Evolutionary conservation across 2,329 filamentous ascomycete species (phyloP).

Genomic region (Biscogniauxia mediterranea): DNA sequence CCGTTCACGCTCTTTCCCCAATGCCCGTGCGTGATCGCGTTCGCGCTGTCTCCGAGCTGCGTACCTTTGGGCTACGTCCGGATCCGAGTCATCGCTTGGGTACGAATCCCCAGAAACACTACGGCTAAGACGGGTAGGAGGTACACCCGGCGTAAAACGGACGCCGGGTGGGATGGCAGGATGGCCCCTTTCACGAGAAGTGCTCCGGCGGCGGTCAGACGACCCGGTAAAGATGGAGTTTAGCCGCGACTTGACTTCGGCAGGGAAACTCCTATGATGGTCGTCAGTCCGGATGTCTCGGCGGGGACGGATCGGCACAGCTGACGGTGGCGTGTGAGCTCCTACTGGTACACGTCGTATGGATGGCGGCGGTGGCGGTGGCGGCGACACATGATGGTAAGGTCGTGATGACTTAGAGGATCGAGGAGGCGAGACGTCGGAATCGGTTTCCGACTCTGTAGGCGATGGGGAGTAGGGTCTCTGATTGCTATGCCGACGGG

Average conservation of each 20-base stretch:
- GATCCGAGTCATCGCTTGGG: slow-evolving; percentile 29
- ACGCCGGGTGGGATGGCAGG: slow-evolving; percentile 12
- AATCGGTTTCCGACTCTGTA: slow-evolving; percentile 27
- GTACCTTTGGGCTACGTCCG: slow-evolving; percentile 24
- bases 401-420: slow-evolving; percentile 18
- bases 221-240: slow-evolving; percentile 27
- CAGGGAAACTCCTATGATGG: slow-evolving; percentile 25
- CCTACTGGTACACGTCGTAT: slow-evolving; percentile 24
- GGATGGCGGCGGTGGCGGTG: slow-evolving; percentile 20
- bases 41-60: slow-evolving; percentile 26
- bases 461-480: slow-evolving; percentile 21
- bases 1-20: slow-evolving; percentile 23
- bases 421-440: slow-evolving; percentile 17
- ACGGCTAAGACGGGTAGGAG: slow-evolving; percentile 24
- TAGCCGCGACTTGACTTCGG: slow-evolving; percentile 30
- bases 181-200: slow-evolving; percentile 28
- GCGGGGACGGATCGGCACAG: slow-evolving; percentile 18
- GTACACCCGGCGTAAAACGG: slow-evolving; percentile 24
- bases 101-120: slow-evolving; percentile 30
- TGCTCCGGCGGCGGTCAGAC: slow-evolving; percentile 29
- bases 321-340: slow-evolving; percentile 15
- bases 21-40: slow-evolving; percentile 22
- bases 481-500: slow-evolving; percentile 30
- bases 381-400: slow-evolving; percentile 19
- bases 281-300: slow-evolving; percentile 29